Percentiles rank a stretch among this genome's conserved stretches.
Conservation (phyloP, 345 rosid genomes). For the Arabidopsis arenosa region DNA sequence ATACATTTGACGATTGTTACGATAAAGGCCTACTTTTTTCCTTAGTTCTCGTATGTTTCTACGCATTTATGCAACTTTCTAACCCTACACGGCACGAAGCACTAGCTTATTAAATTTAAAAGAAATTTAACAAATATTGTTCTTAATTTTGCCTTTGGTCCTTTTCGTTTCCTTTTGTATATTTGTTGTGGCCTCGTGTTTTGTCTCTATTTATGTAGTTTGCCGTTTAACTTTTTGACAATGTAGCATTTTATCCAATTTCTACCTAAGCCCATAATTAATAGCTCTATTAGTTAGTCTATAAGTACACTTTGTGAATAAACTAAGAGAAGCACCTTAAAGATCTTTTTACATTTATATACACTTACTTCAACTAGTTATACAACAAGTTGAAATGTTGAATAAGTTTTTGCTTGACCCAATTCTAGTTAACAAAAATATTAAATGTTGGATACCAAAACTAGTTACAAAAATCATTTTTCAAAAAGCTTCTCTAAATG, state of each 20-base stretch:
- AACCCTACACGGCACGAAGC: slow-evolving; percentile 44
- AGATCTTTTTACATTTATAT: neutral
- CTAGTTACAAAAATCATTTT: neutral
- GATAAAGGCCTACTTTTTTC: slow-evolving; percentile 41
- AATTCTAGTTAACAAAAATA: neutral
- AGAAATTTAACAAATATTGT: neutral
- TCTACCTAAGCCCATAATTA: neutral
- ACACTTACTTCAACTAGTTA: neutral
- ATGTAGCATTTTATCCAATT: neutral
- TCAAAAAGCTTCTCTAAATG: neutral
- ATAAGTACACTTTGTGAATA: neutral
- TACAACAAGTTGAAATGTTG: neutral
- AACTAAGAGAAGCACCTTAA: neutral
- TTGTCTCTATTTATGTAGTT: slow-evolving; percentile 19
- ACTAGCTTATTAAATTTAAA: slow-evolving; percentile 25
- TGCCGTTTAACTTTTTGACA: slow-evolving; percentile 28
- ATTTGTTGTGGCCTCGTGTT: neutral
- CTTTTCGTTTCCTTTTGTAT: slow-evolving; percentile 17
- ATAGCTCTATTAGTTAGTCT: neutral
- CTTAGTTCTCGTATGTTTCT: slow-evolving; percentile 38
- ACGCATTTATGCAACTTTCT: slow-evolving; percentile 43
- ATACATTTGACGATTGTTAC: slow-evolving; percentile 33
- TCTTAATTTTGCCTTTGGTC: slow-evolving; percentile 20
- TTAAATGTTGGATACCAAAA: too few species aligned
- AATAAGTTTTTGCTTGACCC: neutral